Conservation (phyloP, 352 stramenopile genomes). For the Phytophthora pini region DNA sequence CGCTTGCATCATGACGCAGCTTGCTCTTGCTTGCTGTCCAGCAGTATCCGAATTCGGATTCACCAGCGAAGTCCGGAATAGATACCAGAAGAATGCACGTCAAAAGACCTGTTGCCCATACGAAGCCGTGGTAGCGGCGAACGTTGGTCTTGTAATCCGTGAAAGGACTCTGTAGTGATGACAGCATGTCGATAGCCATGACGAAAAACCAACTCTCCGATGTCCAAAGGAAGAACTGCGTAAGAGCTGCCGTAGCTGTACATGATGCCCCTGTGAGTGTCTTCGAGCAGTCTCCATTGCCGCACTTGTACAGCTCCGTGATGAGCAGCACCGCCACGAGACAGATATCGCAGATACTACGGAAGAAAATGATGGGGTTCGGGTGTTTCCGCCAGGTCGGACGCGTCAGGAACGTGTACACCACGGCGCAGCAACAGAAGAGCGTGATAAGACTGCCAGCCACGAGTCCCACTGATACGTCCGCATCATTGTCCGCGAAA, state of each 20-base stretch:
- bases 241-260: slow-evolving; percentile 72
- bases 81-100: slow-evolving; percentile 77
- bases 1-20: slow-evolving; percentile 26
- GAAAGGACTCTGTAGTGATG: slow-evolving; percentile 86
- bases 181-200: slow-evolving; percentile 90
- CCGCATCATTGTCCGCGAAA: slow-evolving; percentile 62
- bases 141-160: slow-evolving; percentile 90
- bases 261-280: slow-evolving; percentile 57
- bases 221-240: slow-evolving; percentile 88
- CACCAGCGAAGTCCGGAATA: slow-evolving; percentile 70
- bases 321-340: slow-evolving; percentile 80
- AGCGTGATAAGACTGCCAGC: slow-evolving; percentile 82
- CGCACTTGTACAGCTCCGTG: slow-evolving; percentile 87
- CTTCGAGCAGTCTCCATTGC: slow-evolving; percentile 40
- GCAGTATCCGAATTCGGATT: slow-evolving; percentile 88
- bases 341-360: slow-evolving; percentile 82
- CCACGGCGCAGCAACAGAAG: slow-evolving; percentile 68
- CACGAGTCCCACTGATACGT: slow-evolving; percentile 74
- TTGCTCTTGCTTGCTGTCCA: slow-evolving; percentile 83
- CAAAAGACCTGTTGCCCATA: slow-evolving; percentile 77
- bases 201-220: slow-evolving; percentile 92
- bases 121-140: slow-evolving; percentile 83
- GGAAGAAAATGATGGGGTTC: slow-evolving; percentile 90
- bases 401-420: slow-evolving; percentile 83
- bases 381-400: slow-evolving; percentile 87